Base-by-base conservation (phyloP, 306 rosid genomes). In the Calophaca sinica region DNA sequence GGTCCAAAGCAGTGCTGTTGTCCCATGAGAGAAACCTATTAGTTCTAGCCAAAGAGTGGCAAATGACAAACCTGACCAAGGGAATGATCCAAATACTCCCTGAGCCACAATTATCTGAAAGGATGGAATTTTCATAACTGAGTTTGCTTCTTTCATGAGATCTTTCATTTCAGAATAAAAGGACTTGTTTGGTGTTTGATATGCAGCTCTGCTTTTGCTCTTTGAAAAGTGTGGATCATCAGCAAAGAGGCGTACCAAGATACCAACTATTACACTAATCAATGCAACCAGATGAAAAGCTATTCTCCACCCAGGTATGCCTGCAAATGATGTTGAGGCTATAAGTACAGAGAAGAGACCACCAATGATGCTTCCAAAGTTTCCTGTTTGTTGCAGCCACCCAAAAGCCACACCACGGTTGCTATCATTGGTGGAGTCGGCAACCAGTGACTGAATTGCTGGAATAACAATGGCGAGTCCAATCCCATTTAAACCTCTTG, bases 101-200 rank as follows among this genome's bases (percentile, higher is more conserved):
- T 91, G 98, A 68, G 98, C 97, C 48, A 93, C 96, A 64, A 93
- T 83, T 58, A 89, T 91, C 84, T 87, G 96, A 81, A 93, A 93
- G 7, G 97, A 78, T n/a, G 88, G 94, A 66, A 91, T 91, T 50
- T 69, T 31, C 3, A 91, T 81, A 6, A 93, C 98, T 0, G 88
- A 68, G 29, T 86, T 91, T 4, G 94, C 81, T 87, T 93, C 97
- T 32, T 83, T 81, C 3, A 86, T 38, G n/a, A 89, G 50, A 26
- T 81, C 81, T 46, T 84, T 88, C 83, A 91, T 26, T 68, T 89
- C 88, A 26, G 70, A 65, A 55, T 67, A 60, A 55, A 88, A 85
- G 1, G 86, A 74, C 53, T 83, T 85, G 5, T 4, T 49, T 54
- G 77, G 51, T 29, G 63, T 31, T 74, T 41, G 51, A 65, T 80